These are phyloP conservation scores for Martiniozyma abietophila DNA, from an alignment of 805 yeast genomes.

Conservation along the genomic window DNA sequence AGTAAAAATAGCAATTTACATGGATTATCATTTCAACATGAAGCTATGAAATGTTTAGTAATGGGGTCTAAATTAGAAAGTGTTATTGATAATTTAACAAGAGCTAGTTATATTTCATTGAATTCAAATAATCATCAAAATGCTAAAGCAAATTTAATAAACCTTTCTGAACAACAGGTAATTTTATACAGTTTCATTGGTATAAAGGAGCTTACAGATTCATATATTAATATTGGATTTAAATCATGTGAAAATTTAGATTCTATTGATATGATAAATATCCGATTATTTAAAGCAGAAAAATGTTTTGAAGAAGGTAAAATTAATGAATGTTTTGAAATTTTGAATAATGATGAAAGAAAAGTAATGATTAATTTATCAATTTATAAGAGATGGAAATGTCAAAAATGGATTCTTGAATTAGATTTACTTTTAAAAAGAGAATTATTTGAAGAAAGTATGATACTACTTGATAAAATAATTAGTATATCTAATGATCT, in stretches of 20 bases:
- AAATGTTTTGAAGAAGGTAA: background rate
- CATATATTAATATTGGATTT: conserved; percentile 3
- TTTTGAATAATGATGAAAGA: conserved; percentile 6
- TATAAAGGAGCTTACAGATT: too few species aligned
- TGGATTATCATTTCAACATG: conserved; percentile 59
- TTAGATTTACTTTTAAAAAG: conserved; percentile 31
- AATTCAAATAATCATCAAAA: too few species aligned
- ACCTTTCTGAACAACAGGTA: too few species aligned
- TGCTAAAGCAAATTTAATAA: too few species aligned
- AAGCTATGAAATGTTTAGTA: conserved; percentile 44
- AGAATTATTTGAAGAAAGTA: conserved; percentile 30
- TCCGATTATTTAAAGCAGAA: conserved; percentile 29
- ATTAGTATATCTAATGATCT: conserved; percentile 24
- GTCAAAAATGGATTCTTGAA: too few species aligned
- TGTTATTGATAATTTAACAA: conserved; percentile 47
- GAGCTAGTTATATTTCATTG: conserved; percentile 46
- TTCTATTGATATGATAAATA: conserved; percentile 21
- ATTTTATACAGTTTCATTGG: too few species aligned
- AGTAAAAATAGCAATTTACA: conserved; percentile 37
- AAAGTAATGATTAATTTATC: conserved; percentile 19
- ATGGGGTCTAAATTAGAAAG: conserved; percentile 38
- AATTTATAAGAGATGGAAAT: conserved; percentile 32
- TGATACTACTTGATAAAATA: conserved; percentile 27
- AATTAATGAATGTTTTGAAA: background rate
- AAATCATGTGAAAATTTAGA: conserved; percentile 25